Conservation (phyloP, 2,329 filamentous ascomycete genomes). For the Diaporthe sp. region DNA sequence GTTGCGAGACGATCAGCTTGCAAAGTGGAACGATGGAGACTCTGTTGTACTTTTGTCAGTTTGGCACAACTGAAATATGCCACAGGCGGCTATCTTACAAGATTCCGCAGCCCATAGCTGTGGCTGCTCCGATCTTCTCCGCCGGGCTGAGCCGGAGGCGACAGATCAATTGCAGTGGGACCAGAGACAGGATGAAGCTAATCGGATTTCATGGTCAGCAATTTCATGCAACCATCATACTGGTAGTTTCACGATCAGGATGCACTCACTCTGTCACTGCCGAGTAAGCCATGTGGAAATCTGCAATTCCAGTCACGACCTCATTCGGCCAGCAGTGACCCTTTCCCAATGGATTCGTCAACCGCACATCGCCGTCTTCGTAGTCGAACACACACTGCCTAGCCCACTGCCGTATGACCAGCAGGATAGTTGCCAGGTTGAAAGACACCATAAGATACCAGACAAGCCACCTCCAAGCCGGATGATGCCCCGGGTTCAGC, state of each 20-base stretch:
- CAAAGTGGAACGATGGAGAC: constrained; percentile 20
- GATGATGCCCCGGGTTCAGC: not conserved
- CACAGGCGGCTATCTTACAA: not conserved
- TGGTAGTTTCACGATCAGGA: not conserved
- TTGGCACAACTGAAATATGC: not conserved
- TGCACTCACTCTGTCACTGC: constrained; percentile 14
- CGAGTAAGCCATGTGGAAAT: constrained; percentile 17
- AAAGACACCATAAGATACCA: constrained; percentile 20
- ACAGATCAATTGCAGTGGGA: constrained; percentile 4
- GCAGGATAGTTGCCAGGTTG: not conserved
- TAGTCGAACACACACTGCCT: constrained; percentile 11
- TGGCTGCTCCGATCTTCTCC: constrained; percentile 11
- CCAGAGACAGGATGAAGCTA: not conserved
- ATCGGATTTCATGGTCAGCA: not conserved
- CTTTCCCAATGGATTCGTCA: constrained; percentile 12
- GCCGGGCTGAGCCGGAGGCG: constrained; percentile 5
- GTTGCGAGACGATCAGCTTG: constrained; percentile 6
- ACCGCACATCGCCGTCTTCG: constrained; percentile 18
- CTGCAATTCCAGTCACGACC: constrained; percentile 9
- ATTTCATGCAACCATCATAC: not conserved
- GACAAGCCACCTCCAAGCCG: constrained; percentile 7
- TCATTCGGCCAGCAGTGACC: constrained; percentile 21
- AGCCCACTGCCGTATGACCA: constrained; percentile 22
- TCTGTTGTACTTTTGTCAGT: not conserved
- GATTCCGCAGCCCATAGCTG: constrained; percentile 9